Conservation (phyloP, 306 rosid genomes). For the Adenanthera pavonina region DNA sequence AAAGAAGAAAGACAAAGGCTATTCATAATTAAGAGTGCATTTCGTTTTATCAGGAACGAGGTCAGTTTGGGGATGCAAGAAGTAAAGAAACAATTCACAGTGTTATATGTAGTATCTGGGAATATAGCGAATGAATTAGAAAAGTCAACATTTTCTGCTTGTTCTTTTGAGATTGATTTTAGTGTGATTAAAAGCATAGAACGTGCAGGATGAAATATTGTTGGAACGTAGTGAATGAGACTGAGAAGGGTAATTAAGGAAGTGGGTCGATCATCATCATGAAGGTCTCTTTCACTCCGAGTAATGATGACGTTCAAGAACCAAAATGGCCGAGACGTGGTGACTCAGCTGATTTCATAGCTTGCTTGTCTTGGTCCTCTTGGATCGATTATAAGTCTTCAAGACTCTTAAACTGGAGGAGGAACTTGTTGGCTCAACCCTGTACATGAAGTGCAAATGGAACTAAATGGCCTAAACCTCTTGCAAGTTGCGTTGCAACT, state of each 20-base stretch:
- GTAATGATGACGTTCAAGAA: slow-evolving; percentile 21
- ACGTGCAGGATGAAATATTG: background rate
- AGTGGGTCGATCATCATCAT: background rate
- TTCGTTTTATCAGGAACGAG: background rate
- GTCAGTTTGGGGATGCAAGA: background rate
- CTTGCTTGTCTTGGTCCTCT: background rate
- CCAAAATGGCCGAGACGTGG: background rate
- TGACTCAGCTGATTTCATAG: background rate
- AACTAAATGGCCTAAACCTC: background rate
- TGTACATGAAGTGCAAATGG: background rate
- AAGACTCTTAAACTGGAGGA: background rate
- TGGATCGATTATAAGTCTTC: background rate
- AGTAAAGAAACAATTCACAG: background rate
- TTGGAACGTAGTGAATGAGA: background rate
- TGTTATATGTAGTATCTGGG: background rate
- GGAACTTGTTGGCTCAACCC: background rate
- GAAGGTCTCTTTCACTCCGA: slow-evolving; percentile 10
- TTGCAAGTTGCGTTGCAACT: background rate
- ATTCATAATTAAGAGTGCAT: background rate
- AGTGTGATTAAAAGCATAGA: background rate
- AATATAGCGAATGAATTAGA: background rate
- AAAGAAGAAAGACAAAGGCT: background rate
- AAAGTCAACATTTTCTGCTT: background rate
- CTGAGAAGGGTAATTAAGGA: background rate
- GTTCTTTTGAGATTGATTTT: background rate